These are phyloP conservation scores for Atalantia buxifolia DNA, from an alignment of 345 rosid genomes.

Conservation along the genomic window DNA sequence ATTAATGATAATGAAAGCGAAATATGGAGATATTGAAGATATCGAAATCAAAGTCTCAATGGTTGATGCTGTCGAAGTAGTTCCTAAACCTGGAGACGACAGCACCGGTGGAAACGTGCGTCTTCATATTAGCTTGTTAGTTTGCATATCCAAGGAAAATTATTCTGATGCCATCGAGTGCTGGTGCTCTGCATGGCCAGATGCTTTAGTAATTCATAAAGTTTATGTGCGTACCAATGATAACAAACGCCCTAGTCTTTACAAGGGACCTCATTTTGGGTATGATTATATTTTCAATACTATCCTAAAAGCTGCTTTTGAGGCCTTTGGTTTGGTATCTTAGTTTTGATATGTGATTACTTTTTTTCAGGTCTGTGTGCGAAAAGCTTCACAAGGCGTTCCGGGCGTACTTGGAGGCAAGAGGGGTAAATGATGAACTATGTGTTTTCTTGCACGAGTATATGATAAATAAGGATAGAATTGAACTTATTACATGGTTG, in stretches of 20 bases:
- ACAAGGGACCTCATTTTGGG: conserved; percentile 67
- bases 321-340: neutral
- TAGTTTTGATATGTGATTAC: conserved; percentile 1
- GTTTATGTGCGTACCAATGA: conserved; percentile 39
- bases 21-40: conserved; percentile 36
- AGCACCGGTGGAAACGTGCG: conserved; percentile 40
- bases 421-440: conserved; percentile 63
- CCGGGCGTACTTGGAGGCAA: conserved; percentile 42
- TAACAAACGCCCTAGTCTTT: conserved; percentile 35
- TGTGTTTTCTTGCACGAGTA: conserved; percentile 65
- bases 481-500: conserved; percentile 67
- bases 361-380: conserved; percentile 48
- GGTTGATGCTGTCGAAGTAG: conserved; percentile 57
- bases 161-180: conserved; percentile 42
- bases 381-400: conserved; percentile 40
- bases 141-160: conserved; percentile 45
- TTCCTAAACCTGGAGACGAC: conserved; percentile 47
- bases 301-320: too few species aligned
- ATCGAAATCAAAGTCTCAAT: conserved; percentile 60
- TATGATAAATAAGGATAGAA: conserved; percentile 71
- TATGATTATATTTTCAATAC: conserved; percentile 5
- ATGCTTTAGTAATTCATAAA: conserved; percentile 54
- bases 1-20: conserved; percentile 52
- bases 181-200: conserved; percentile 71
- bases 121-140: conserved; percentile 57